Conservation (phyloP, 2,329 filamentous ascomycete species). For the Clarireedia sp. region DNA sequence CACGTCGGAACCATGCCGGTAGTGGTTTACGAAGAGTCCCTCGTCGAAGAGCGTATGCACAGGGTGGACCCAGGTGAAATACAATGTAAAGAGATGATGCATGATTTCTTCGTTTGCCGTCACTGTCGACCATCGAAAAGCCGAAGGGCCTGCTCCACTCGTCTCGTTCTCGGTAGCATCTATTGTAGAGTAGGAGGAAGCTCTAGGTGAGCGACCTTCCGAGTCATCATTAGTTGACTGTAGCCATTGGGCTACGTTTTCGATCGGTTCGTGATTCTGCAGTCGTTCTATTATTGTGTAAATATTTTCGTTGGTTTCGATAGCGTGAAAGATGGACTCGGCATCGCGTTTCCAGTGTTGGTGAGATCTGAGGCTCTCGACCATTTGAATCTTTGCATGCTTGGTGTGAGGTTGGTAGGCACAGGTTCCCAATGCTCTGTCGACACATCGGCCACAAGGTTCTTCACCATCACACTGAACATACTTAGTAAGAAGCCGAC, state of each 20-base stretch:
- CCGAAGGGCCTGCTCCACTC: slow-evolving; percentile 19
- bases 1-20: slow-evolving; percentile 13
- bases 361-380: slow-evolving; percentile 18
- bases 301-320: slow-evolving; percentile 24
- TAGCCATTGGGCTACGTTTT: slow-evolving; percentile 26
- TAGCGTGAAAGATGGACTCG: slow-evolving; percentile 26
- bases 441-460: slow-evolving; percentile 28
- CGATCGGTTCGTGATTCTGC: slow-evolving; percentile 24
- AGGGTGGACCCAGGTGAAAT: slow-evolving; percentile 31
- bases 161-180: slow-evolving; percentile 16
- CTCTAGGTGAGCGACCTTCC: slow-evolving; percentile 13
- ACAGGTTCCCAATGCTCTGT: slow-evolving; percentile 21
- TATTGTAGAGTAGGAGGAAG: slow-evolving; percentile 20
- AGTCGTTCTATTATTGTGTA: slow-evolving; percentile 27
- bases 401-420: slow-evolving; percentile 31
- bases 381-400: slow-evolving; percentile 29
- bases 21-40: slow-evolving; percentile 25
- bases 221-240: slow-evolving; percentile 20
- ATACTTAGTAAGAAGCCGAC: neutral
- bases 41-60: slow-evolving; percentile 30
- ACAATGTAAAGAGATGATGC: slow-evolving; percentile 29
- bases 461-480: slow-evolving; percentile 30
- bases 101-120: slow-evolving; percentile 20
- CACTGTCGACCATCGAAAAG: slow-evolving; percentile 25
- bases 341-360: neutral